phyloP scores from a whole-genome alignment of 208 protist genomes.

The Trypanosoma theileri region DNA sequence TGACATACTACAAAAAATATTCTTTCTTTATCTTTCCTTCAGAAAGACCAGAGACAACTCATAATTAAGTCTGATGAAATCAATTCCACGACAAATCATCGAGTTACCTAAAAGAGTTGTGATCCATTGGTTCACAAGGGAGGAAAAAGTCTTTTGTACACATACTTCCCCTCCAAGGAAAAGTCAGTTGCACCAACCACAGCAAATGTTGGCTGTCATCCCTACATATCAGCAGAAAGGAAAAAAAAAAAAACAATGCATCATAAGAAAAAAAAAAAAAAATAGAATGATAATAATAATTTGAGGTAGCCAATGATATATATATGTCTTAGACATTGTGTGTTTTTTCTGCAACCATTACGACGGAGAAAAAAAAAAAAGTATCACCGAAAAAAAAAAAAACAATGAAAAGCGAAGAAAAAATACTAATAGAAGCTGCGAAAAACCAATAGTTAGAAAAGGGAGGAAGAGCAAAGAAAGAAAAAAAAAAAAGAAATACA shows the following conservation, averaged over 20 bases:
- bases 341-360: too few relatives aligned
- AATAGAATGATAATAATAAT: too few relatives aligned
- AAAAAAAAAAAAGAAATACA: slow-evolving; percentile 4
- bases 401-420: slow-evolving; percentile 3
- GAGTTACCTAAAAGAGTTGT: not conserved
- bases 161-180: not conserved
- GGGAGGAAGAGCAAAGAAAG: slow-evolving; percentile 1
- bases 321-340: too few relatives aligned
- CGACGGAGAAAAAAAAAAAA: not conserved
- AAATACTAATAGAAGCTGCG: not conserved
- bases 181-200: not conserved
- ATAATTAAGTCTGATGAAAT: too few relatives aligned
- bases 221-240: not conserved
- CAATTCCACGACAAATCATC: not conserved
- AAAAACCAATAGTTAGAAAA: slow-evolving; percentile 1
- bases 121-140: not conserved
- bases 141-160: slow-evolving; percentile 4
- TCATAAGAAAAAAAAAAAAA: not conserved
- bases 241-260: not conserved
- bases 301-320: too few relatives aligned
- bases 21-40: too few relatives aligned
- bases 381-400: not conserved
- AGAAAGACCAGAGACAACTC: too few relatives aligned
- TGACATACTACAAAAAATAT: not conserved
- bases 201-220: too few relatives aligned